These are phyloP conservation scores for Gliomastix tumulicola DNA, from an alignment of 2,329 filamentous ascomycete species.

Conservation along the genomic window DNA sequence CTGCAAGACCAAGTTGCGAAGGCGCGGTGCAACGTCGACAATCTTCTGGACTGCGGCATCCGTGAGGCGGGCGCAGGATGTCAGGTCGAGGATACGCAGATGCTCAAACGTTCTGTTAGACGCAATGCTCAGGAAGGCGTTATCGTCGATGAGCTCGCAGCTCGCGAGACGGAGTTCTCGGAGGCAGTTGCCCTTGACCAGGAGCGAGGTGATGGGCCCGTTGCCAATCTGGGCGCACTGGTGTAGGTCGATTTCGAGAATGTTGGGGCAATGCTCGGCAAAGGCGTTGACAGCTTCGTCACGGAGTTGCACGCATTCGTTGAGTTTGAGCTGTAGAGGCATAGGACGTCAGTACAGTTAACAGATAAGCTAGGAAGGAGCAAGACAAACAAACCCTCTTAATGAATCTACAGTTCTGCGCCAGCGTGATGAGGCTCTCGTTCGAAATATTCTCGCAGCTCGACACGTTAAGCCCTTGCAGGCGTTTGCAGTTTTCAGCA, in stretches of 20 bases:
- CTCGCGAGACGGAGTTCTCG: constrained; percentile 83
- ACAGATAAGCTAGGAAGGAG: not conserved
- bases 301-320: constrained; percentile 79
- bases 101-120: constrained; percentile 68
- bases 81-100: constrained; percentile 87
- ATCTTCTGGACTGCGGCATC: constrained; percentile 87
- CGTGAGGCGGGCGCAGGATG: constrained; percentile 75
- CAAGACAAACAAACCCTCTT: constrained; percentile 60
- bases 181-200: constrained; percentile 73
- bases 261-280: constrained; percentile 80
- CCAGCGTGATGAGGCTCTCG: constrained; percentile 74
- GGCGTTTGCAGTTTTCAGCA: constrained; percentile 70
- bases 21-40: constrained; percentile 74
- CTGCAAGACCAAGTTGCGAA: constrained; percentile 87
- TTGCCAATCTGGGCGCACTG: constrained; percentile 78
- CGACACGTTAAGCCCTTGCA: constrained; percentile 92
- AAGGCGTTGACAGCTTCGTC: constrained; percentile 80
- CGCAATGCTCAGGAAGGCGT: constrained; percentile 78
- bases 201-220: constrained; percentile 71
- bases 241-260: constrained; percentile 93
- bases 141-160: constrained; percentile 78
- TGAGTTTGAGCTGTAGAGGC: constrained; percentile 71
- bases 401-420: constrained; percentile 75
- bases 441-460: constrained; percentile 80
- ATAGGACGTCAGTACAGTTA: too few species aligned